Conservation (phyloP, 2,329 filamentous ascomycete species). For the Hypoxylon sp. region DNA sequence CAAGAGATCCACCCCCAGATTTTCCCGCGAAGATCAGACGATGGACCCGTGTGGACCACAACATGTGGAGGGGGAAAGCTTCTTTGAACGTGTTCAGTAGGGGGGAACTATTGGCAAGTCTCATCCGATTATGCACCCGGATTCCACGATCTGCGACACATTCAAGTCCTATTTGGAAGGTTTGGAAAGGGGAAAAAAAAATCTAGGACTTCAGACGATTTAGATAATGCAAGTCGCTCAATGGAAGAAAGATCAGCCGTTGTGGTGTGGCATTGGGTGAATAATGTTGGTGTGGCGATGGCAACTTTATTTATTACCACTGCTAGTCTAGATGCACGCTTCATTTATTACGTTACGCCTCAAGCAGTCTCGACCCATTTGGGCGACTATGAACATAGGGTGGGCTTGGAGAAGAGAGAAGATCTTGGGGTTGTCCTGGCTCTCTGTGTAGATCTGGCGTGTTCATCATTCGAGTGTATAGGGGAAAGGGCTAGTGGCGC, state of each 20-base stretch:
- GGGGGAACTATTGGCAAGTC: not conserved
- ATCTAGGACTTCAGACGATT: constrained; percentile 13
- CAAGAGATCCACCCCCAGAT: constrained; percentile 36
- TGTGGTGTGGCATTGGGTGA: constrained; percentile 2
- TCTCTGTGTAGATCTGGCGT: constrained; percentile 22
- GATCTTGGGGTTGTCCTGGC: not conserved
- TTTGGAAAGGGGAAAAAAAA: not conserved
- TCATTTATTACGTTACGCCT: constrained; percentile 28
- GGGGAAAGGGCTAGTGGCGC: not conserved
- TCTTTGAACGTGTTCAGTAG: constrained; percentile 28
- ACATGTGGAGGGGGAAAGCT: constrained; percentile 30
- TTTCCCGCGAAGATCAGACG: constrained; percentile 15
- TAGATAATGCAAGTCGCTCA: constrained; percentile 25
- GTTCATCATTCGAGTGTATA: constrained; percentile 24
- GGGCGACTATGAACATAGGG: constrained; percentile 1
- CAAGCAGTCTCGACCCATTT: constrained; percentile 7
- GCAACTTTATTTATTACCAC: constrained; percentile 30
- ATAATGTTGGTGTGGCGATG: constrained; percentile 28
- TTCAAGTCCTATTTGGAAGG: constrained; percentile 7
- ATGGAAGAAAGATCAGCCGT: constrained; percentile 37
- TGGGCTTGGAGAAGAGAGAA: not conserved
- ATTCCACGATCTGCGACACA: constrained; percentile 11
- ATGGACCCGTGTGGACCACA: constrained; percentile 25
- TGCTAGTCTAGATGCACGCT: constrained; percentile 28
- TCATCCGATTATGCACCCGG: not conserved